A percentile compares a stretch with the other conserved stretches of the same genome.
Conservation (phyloP, 2,329 filamentous ascomycete species). For the Alternaria rosae region DNA sequence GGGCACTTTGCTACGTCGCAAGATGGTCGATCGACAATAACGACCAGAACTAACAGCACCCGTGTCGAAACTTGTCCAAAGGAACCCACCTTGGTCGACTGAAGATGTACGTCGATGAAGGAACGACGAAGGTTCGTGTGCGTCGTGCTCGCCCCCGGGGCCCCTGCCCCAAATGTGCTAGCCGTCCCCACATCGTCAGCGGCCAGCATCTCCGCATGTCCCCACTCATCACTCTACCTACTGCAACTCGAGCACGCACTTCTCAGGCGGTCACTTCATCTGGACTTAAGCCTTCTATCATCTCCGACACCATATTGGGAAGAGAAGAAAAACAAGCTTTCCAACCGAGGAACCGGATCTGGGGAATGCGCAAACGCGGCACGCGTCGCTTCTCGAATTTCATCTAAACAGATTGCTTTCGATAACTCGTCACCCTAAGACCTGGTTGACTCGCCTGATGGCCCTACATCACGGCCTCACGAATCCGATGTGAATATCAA, state of each 20-base stretch:
- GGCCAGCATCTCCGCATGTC: background rate
- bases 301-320: background rate
- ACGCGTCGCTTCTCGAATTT: constrained; percentile 11
- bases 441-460: background rate
- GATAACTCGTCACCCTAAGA: constrained; percentile 5
- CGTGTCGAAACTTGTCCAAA: background rate
- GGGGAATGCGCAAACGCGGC: constrained; percentile 3
- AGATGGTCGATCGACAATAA: background rate
- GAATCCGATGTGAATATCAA: background rate
- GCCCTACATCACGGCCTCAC: background rate
- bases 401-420: constrained; percentile 18
- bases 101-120: background rate
- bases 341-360: constrained; percentile 1
- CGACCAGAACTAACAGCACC: background rate
- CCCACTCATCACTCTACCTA: background rate
- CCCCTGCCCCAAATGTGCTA: background rate
- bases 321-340: constrained; percentile 12
- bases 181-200: background rate
- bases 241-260: background rate
- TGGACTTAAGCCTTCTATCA: background rate
- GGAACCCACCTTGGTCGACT: background rate
- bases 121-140: background rate
- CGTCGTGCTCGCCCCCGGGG: background rate
- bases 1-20: background rate
- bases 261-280: background rate